Evolutionary conservation across 495 filamentous ascomycete species (phyloP).

Genomic region (Chaetomium tenue): DNA sequence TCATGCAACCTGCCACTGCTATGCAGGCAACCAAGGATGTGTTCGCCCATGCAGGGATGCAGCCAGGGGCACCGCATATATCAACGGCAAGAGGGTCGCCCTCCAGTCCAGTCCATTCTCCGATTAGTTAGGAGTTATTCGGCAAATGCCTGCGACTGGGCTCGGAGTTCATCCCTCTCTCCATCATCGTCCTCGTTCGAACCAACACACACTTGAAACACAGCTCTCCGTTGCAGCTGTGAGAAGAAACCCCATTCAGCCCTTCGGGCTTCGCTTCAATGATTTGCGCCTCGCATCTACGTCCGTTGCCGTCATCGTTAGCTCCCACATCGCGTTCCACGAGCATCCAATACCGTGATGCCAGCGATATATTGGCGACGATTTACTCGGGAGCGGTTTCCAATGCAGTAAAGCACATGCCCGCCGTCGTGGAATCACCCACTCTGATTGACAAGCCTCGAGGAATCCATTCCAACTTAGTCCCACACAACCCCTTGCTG

Average conservation of each 20-base stretch:
- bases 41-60: not conserved
- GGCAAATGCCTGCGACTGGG: not conserved
- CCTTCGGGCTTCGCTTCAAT: too few species aligned
- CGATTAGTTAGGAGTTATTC: not conserved
- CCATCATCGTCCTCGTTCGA: too few species aligned
- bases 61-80: not conserved
- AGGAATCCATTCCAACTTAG: not conserved
- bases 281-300: not conserved
- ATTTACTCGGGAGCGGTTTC: not conserved
- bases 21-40: not conserved
- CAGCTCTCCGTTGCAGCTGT: too few species aligned
- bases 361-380: slow-evolving; percentile 1
- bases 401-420: slow-evolving; percentile 7
- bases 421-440: slow-evolving; percentile 18
- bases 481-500: not conserved
- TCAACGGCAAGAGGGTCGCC: not conserved
- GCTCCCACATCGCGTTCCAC: not conserved
- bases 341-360: slow-evolving; percentile 7
- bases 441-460: slow-evolving; percentile 3
- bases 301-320: not conserved
- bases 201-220: too few species aligned
- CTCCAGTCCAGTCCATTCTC: not conserved
- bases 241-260: too few species aligned
- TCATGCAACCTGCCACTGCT: too few species aligned
- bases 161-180: not conserved